Conservation (phyloP, 2,329 filamentous ascomycete genomes). For the Penicillium fuscoglaucum region DNA sequence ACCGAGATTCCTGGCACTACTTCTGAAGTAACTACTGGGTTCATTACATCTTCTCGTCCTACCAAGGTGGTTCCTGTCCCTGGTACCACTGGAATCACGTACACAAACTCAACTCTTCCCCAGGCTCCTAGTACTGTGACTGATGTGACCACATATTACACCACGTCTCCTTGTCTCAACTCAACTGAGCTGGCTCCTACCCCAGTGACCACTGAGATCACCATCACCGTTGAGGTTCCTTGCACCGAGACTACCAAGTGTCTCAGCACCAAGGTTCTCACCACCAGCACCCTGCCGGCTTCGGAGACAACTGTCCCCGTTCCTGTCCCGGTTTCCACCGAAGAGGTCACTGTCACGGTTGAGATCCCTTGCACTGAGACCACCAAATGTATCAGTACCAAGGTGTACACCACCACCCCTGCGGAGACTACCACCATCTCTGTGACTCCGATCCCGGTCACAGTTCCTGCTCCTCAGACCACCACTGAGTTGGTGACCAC, state of each 20-base stretch:
- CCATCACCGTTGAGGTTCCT: slow-evolving; percentile 3
- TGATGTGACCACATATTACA: background rate
- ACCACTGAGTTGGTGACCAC: background rate
- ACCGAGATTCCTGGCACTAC: background rate
- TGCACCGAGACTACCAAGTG: slow-evolving; percentile 10
- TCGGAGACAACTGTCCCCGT: background rate
- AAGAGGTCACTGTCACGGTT: background rate
- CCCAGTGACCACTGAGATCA: slow-evolving; percentile 1
- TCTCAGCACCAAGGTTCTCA: slow-evolving; percentile 5
- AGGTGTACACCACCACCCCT: background rate
- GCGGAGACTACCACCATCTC: slow-evolving; percentile 1
- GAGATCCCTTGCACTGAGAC: slow-evolving; percentile 6
- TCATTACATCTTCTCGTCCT: slow-evolving; percentile 3
- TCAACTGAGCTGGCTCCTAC: background rate
- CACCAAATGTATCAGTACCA: slow-evolving; percentile 4
- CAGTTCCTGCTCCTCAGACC: background rate
- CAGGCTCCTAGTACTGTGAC: background rate
- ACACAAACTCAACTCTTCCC: slow-evolving; percentile 3
- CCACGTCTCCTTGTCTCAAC: background rate
- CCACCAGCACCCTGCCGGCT: background rate
- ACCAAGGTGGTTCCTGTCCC: slow-evolving; percentile 1
- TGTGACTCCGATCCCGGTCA: slow-evolving; percentile 1
- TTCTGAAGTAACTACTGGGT: background rate
- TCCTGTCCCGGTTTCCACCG: background rate
- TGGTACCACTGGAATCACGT: background rate